A percentile compares a stretch with the other conserved stretches of the same genome.
These are phyloP conservation scores for Dactylellina cionopaga DNA, from an alignment of 2,329 filamentous ascomycete species.

Conservation along the genomic window DNA sequence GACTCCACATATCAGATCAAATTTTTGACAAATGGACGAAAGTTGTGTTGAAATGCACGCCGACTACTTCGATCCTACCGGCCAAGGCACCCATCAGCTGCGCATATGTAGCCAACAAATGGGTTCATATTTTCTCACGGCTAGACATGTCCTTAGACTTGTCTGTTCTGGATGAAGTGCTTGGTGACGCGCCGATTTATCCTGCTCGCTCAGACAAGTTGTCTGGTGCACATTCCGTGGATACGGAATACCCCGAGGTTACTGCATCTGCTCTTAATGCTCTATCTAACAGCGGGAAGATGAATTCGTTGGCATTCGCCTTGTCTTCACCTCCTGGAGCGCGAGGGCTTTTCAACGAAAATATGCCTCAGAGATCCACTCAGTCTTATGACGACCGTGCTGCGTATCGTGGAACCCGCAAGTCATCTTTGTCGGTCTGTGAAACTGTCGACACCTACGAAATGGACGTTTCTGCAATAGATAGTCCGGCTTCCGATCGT, in stretches of 20 bases:
- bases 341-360: constrained; percentile 34
- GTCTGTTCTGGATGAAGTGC: constrained; percentile 25
- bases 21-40: constrained; percentile 94
- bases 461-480: constrained; percentile 21
- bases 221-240: not conserved
- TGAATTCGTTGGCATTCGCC: constrained; percentile 43
- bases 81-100: constrained; percentile 5
- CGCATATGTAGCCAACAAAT: constrained; percentile 25
- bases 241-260: not conserved
- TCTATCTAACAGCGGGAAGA: not conserved
- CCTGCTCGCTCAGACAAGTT: constrained; percentile 8
- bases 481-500: constrained; percentile 14
- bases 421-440: constrained; percentile 43
- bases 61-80: constrained; percentile 59
- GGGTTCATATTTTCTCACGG: constrained; percentile 30
- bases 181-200: constrained; percentile 12
- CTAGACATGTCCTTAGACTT: constrained; percentile 27
- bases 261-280: not conserved
- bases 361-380: constrained; percentile 19
- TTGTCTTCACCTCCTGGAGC: constrained; percentile 16
- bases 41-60: constrained; percentile 85
- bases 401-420: constrained; percentile 18
- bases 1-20: constrained; percentile 88
- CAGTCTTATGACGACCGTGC: constrained; percentile 15
- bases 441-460: constrained; percentile 27